These are phyloP conservation scores for Geopyxis carbonaria DNA, from an alignment of 495 filamentous ascomycete genomes.

Conservation along the genomic window DNA sequence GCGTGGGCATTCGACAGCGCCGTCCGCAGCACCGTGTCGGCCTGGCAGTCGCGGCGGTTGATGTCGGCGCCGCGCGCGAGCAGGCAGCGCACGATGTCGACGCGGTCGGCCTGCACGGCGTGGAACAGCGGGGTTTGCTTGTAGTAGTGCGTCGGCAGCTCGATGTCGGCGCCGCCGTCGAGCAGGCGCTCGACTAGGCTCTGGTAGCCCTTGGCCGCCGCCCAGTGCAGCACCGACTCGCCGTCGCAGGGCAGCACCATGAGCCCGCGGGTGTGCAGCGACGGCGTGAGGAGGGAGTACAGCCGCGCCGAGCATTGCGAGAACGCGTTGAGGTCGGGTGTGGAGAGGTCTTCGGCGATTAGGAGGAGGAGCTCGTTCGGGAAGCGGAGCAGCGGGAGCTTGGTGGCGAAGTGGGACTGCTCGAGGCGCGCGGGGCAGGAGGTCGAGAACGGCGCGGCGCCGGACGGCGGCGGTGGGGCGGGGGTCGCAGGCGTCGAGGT, in stretches of 20 bases:
- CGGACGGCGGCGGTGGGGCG: too few species aligned
- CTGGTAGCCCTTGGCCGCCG: constrained; percentile 2
- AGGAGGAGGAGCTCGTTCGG: constrained; percentile 10
- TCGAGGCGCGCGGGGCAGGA: too few species aligned
- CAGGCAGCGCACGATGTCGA: constrained; percentile 2
- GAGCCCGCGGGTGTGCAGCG: constrained; percentile 5
- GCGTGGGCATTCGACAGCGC: too few species aligned
- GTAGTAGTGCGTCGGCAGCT: constrained; percentile 1
- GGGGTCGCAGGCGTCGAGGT: too few species aligned
- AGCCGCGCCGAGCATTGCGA: constrained; percentile 1
- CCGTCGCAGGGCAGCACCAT: too few species aligned
- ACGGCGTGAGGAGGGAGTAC: constrained; percentile 8
- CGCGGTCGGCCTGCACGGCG: constrained; percentile 1
- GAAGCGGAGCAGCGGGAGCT: constrained; percentile 1
- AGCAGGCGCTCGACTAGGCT: constrained; percentile 2
- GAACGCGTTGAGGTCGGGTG: constrained; percentile 2
- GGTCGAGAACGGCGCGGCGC: too few species aligned
- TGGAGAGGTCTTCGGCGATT: constrained; percentile 5
- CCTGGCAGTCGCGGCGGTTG: background rate
- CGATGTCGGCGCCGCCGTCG: constrained; percentile 4
- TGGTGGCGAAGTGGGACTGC: too few species aligned
- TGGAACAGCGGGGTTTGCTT: constrained; percentile 1
- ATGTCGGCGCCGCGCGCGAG: constrained; percentile 8
- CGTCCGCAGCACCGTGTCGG: too few species aligned
- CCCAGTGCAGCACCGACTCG: constrained; percentile 9